phyloP scores from a whole-genome alignment of 768 basidiomycete species.

The Leccinum pellstonianum region DNA sequence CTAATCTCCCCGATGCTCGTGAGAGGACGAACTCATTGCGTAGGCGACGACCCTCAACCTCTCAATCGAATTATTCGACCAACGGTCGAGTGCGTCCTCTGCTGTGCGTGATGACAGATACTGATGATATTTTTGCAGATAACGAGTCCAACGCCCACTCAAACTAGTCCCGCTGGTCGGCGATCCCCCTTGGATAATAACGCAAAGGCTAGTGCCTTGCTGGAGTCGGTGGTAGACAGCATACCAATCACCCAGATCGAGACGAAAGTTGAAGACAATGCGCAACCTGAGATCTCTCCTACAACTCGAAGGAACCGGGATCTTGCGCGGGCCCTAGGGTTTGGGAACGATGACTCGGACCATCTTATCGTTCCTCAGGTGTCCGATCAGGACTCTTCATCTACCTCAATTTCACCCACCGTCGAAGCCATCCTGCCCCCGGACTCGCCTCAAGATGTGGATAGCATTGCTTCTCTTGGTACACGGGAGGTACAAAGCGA shows the following conservation, averaged over 20 bases:
- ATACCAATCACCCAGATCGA: slow-evolving; percentile 43
- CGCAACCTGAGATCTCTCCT: slow-evolving; percentile 41
- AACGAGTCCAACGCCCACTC: slow-evolving; percentile 50
- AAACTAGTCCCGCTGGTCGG: slow-evolving; percentile 31
- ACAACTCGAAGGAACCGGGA: slow-evolving; percentile 66
- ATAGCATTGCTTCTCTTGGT: slow-evolving; percentile 7
- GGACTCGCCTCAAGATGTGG: slow-evolving; percentile 20
- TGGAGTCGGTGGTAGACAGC: slow-evolving; percentile 60
- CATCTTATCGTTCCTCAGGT: slow-evolving; percentile 22
- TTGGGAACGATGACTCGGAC: slow-evolving; percentile 49
- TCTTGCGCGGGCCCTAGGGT: slow-evolving; percentile 71
- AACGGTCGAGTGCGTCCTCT: slow-evolving; percentile 44
- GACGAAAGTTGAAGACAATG: slow-evolving; percentile 25
- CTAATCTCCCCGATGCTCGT: slow-evolving; percentile 52
- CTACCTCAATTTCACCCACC: slow-evolving; percentile 35
- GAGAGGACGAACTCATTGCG: slow-evolving; percentile 71
- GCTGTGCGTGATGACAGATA: slow-evolving; percentile 1
- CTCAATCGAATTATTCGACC: slow-evolving; percentile 74
- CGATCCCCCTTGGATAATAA: slow-evolving; percentile 46
- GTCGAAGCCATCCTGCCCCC: slow-evolving; percentile 33
- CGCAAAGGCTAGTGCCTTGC: slow-evolving; percentile 61
- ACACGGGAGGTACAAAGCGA: slow-evolving; percentile 4
- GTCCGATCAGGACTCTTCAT: slow-evolving; percentile 26
- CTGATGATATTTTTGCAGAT: slow-evolving; percentile 40
- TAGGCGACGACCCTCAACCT: slow-evolving; percentile 74